Conservation (phyloP, 306 rosid species). For the Quercus mongolica region DNA sequence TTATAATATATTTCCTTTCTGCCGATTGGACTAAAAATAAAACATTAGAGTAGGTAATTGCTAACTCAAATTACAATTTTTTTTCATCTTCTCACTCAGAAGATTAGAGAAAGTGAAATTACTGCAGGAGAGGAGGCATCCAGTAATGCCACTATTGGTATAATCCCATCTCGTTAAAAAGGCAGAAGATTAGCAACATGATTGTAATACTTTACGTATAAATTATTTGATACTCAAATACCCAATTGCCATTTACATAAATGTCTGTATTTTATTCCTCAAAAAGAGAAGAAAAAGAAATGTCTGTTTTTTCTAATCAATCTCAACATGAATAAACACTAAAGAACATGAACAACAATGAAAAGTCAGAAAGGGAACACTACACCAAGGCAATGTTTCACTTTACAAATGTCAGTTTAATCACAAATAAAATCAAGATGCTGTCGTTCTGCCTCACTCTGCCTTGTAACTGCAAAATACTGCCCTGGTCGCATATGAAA, state of each 20-base stretch:
- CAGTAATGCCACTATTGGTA: no score
- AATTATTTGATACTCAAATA: neutral
- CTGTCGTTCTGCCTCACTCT: neutral
- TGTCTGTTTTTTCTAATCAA: neutral
- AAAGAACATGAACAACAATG: neutral
- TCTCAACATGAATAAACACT: neutral
- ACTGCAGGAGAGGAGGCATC: no score
- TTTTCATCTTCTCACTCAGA: no score
- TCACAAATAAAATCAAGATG: neutral
- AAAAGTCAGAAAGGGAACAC: neutral
- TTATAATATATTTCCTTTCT: no score
- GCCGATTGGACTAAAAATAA: no score
- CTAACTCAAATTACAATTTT: no score
- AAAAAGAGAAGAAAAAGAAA: neutral
- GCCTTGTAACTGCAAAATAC: neutral
- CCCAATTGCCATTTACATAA: neutral
- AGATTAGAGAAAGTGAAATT: no score
- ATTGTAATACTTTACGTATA: no score
- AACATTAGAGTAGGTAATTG: no score
- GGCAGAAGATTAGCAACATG: no score
- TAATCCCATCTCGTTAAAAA: no score
- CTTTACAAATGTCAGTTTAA: neutral
- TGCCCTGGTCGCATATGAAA: neutral
- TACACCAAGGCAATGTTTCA: neutral
- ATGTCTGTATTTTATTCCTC: neutral